Base-by-base conservation (phyloP, 179 eudicot species). In the Gypsophila paniculata region DNA sequence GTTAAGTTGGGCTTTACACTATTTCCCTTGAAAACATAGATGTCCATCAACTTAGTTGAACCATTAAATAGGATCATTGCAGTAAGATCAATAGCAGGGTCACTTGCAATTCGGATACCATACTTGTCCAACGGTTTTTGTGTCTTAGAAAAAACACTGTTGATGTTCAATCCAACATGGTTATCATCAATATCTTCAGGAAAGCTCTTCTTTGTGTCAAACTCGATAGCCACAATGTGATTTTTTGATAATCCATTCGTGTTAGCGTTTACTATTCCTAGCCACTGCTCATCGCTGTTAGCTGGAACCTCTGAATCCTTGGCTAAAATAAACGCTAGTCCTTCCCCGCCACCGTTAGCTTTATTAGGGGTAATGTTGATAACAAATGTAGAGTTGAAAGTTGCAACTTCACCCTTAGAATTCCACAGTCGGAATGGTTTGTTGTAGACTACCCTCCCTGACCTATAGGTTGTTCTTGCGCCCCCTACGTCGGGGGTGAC, bases 301-400 rank as follows among this genome's bases (percentile, higher is more conserved):
- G 8, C 0, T 8, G 85, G 85, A 60, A 74, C 63, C 12, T 26
- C 26, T 1, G 11, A 52, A 61, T 76, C 61, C 70, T 21, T 58
- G 15, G 79, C 51, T 52, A 82, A 67, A 67, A 82, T 76, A 61
- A 82, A 79, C 0, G 81, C 80, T 12, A 82, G 55, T 15, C 84
- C 82, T 17, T 73, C 79, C 13, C 82, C 82, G 3, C 73, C 73
- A 19, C 63, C 71, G 57, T 44, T 38, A 6, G 55, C 6, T 42
- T 42, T 0, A 8, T 39, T 13, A 3, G 80, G 77, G 0, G 23
- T 6, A 65, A 83, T 68, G 3, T 68, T 75, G 7, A 83, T 32
- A 7, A 75, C 82, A 68, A 83, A 83, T 5, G 84, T 83, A 0
- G 86, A 74, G 65, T 73, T 78, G 71, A 83, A 83, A 19, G 80